These are phyloP conservation scores for Iris macrosiphon DNA, from an alignment of 106 monocot species.

Conservation along the genomic window DNA sequence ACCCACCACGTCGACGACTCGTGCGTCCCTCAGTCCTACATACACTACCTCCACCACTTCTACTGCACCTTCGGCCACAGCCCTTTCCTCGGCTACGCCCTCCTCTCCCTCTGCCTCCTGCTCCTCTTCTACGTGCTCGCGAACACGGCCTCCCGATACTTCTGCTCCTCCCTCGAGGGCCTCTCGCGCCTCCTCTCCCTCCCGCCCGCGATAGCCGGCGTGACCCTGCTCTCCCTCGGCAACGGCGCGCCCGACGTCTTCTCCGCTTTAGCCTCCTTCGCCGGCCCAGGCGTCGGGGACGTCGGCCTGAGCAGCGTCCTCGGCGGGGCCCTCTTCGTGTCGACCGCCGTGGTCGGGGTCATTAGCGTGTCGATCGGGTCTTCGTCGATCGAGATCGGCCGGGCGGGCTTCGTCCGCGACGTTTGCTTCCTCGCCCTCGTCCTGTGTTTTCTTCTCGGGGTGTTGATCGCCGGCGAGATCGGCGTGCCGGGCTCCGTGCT, in stretches of 20 bases:
- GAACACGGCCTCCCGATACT: slow-evolving; percentile 24
- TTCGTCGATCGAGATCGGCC: slow-evolving; percentile 4
- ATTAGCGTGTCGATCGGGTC: background rate
- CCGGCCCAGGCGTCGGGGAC: slow-evolving; percentile 8
- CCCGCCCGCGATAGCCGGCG: slow-evolving; percentile 19
- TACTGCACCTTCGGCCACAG: slow-evolving; percentile 8
- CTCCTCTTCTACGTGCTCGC: slow-evolving; percentile 23
- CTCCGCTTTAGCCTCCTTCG: slow-evolving; percentile 9
- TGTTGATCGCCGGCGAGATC: slow-evolving; percentile 27
- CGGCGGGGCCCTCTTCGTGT: no score
- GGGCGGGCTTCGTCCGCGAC: slow-evolving; percentile 11
- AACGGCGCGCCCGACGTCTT: slow-evolving; percentile 20
- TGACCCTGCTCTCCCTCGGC: no score
- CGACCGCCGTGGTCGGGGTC: slow-evolving; percentile 12
- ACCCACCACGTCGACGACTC: background rate
- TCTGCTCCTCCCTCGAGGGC: slow-evolving; percentile 24
- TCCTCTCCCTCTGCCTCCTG: slow-evolving; percentile 13
- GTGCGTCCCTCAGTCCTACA: slow-evolving; percentile 10
- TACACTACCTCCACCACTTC: slow-evolving; percentile 21
- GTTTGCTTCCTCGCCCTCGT: slow-evolving; percentile 21
- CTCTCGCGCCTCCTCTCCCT: slow-evolving; percentile 10
- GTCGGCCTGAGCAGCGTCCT: slow-evolving; percentile 38
- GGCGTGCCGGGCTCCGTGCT: slow-evolving; percentile 22
- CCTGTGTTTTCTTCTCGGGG: slow-evolving; percentile 15
- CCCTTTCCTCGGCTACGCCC: slow-evolving; percentile 13